Base-by-base conservation (phyloP, 306 rosid species). In the Acacia acuminata region DNA sequence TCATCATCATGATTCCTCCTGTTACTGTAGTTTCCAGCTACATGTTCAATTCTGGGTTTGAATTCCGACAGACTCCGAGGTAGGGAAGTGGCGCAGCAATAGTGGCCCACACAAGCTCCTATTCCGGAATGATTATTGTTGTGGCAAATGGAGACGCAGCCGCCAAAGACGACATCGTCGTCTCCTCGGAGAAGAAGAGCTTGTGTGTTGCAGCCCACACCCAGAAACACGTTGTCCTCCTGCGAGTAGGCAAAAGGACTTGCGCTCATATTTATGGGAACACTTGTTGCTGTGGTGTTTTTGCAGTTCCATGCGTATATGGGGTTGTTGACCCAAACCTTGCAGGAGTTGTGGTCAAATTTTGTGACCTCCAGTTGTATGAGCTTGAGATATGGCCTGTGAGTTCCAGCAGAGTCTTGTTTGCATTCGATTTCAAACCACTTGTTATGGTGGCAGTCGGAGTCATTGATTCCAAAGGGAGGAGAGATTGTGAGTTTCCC, bases 401-500 rank as follows among this genome's bases (percentile, higher is more conserved):
- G 7, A 32, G 32, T 50, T n/a, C 19, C 55, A 2, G 5, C n/a
- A 10, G 79, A 78, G 43, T 20, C 50, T 13, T 20, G 40, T 48
- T 65, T 30, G 79, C 94, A 90, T 4, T 73, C 71, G 40, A 91
- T 73, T 76, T 84, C 78, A 6, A 88, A 89, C 88, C 88, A 72
- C 2, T 80, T 65, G 38, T 75, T 64, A 2, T 34, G 42, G 60
- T 65, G 66, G 82, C 90, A 89, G 10, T 58, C 8, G 3, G 86
- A 70, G 63, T 25, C 22, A 0, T 77, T 77, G 53, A 89, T 84
- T 32, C 91, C 93, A 10, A 89, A 91, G 1, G 94, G 93, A 44
- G 48, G 83, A 8, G 89, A 76, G 61, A 91, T 83, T 0, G 2
- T 0, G 20, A 83, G 2, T 2, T 0, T 0, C 36, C 90, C 91